Conservation (phyloP, 352 stramenopile species). For the Globisporangium viniferum region DNA sequence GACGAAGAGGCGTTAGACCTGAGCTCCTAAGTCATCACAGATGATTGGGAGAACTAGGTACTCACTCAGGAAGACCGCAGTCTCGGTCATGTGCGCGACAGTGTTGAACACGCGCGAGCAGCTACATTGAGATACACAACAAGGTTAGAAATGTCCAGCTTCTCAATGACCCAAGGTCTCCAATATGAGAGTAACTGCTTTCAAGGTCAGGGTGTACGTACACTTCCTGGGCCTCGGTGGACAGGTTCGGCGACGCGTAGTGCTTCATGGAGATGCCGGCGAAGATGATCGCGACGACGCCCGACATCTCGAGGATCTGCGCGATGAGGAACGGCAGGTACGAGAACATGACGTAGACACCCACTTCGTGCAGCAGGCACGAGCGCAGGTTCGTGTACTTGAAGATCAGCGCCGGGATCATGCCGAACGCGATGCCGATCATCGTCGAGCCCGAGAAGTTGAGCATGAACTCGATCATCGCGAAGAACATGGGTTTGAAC, state of each 20-base stretch:
- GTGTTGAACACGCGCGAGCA: slow-evolving; percentile 89
- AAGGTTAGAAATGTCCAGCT: neutral
- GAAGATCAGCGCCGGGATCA: slow-evolving; percentile 85
- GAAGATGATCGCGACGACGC: slow-evolving; percentile 94
- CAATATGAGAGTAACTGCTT: neutral
- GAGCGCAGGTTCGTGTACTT: slow-evolving; percentile 89
- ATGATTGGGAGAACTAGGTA: slow-evolving; percentile 2
- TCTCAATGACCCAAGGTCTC: neutral
- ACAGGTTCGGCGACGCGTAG: slow-evolving; percentile 88
- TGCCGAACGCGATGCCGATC: slow-evolving; percentile 83
- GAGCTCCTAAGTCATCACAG: neutral
- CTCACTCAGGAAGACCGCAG: slow-evolving; percentile 90
- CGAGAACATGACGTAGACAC: slow-evolving; percentile 86
- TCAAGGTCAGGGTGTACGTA: slow-evolving; percentile 25
- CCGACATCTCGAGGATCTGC: slow-evolving; percentile 79
- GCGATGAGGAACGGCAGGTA: slow-evolving; percentile 78
- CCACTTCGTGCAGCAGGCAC: slow-evolving; percentile 86
- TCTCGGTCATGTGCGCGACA: slow-evolving; percentile 90
- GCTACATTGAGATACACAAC: slow-evolving; percentile 23
- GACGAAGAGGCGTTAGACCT: neutral
- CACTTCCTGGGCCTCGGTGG: slow-evolving; percentile 72
- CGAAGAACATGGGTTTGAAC: slow-evolving; percentile 70
- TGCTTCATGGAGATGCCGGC: slow-evolving; percentile 90
- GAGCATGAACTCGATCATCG: slow-evolving; percentile 87
- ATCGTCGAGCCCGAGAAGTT: slow-evolving; percentile 88